Evolutionary conservation across 1,284 basidiomycete species (phyloP), one percentile per base, ranked within the genome.

Genomic region (Sporisorium exsertum): DNA sequence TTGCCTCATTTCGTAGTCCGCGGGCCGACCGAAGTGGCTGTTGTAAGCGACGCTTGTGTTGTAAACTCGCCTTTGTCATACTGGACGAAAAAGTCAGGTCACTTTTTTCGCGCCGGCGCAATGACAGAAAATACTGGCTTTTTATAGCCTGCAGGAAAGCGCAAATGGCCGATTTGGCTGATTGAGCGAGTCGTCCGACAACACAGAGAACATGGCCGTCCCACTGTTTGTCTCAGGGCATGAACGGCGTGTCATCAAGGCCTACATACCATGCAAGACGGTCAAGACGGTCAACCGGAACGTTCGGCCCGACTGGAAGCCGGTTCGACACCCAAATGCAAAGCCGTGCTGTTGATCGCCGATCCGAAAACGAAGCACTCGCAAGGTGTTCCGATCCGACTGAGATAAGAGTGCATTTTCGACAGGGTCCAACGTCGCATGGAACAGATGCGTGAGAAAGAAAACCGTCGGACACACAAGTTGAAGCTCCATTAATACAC

Each of bases 31-130:
- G 47, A n/a, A 18, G 16, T n/a, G 15, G 27, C 13, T 18, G 27
- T 27, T 49, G 24, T 27, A 24, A 27, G 13, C 24, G n/a, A 16
- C 24, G 29, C 29, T 32, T 47, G 45, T 33, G 18, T 27, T 50
- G 45, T 26, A 27, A 20, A n/a, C 29, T 50, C 49, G 49, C 49
- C 33, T 50, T 9, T 51, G 50, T 35, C 50, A 22, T 40, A 16
- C 32, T 33, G 29, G 29, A n/a, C 13, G 6, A 7, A n/a, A 43
- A 42, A 55, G 43, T 55, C 53, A 55, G 40, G 16, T 55, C 53
- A 55, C 32, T 55, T 55, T 55, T 55, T n/a, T n/a, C n/a, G n/a
- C n/a, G n/a, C n/a, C n/a, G n/a, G n/a, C 26, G 53, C 53, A 55
- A 7, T n/a, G n/a, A n/a, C n/a, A n/a, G n/a, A 47, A 49, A 9